Percentiles rank a stretch among this genome's conserved stretches.
Conservation (phyloP, 208 protist genomes). For the Trichomonas tenax region DNA sequence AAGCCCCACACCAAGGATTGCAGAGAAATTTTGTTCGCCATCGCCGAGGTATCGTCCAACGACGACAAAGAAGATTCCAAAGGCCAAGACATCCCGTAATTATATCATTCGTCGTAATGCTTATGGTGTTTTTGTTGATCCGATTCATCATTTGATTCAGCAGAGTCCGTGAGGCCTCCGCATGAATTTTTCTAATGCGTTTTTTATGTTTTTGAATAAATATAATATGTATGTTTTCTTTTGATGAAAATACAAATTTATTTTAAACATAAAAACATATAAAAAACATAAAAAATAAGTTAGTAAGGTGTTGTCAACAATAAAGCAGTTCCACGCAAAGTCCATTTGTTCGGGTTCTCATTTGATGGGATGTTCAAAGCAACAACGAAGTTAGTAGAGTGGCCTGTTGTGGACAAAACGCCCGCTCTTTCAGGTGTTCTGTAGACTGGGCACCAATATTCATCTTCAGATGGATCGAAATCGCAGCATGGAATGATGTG, state of each 20-base stretch:
- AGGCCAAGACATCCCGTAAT: too few relatives aligned
- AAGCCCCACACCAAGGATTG: too few relatives aligned
- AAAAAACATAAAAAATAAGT: not conserved
- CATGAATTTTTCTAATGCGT: too few relatives aligned
- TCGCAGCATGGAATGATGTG: not conserved
- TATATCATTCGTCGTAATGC: too few relatives aligned
- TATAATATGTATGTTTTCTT: too few relatives aligned
- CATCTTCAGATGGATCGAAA: not conserved
- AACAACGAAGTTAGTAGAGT: conserved; percentile 95
- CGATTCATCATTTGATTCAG: too few relatives aligned
- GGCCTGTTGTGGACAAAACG: conserved; percentile 79
- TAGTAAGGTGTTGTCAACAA: conserved; percentile 25
- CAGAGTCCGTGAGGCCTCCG: too few relatives aligned
- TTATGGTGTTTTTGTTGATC: too few relatives aligned
- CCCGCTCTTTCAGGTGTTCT: not conserved
- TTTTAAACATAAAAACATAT: not conserved
- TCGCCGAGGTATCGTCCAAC: too few relatives aligned
- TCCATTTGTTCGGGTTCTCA: conserved; percentile 65
- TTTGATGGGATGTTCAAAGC: conserved; percentile 71
- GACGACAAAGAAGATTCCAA: too few relatives aligned
- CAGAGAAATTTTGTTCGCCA: too few relatives aligned
- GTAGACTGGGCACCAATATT: conserved; percentile 26
- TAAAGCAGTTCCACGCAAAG: conserved; percentile 63
- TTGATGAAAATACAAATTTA: not conserved
- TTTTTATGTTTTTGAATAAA: too few relatives aligned